Percentiles rank a stretch among this genome's conserved stretches.
These are phyloP conservation scores for Kodamaea nitidulidarum DNA, from an alignment of 805 yeast genomes.

Conservation along the genomic window DNA sequence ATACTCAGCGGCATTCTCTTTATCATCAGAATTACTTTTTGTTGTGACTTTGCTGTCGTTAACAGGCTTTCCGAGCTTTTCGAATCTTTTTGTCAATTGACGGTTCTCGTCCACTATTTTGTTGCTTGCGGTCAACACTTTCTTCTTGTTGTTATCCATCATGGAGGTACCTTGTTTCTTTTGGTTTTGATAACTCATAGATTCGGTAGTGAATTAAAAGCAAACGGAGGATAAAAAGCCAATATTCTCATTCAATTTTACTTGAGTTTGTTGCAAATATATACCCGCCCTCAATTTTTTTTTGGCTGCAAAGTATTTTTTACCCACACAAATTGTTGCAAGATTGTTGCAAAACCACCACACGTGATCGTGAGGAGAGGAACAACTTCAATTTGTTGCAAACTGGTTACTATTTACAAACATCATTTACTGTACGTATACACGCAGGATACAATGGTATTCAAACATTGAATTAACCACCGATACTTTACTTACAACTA, in stretches of 20 bases:
- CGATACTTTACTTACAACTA: not conserved
- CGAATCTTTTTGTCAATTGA: too few species aligned
- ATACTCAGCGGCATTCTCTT: too few species aligned
- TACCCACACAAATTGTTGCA: not conserved
- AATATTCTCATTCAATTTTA: not conserved
- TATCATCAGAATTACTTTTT: too few species aligned
- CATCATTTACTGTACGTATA: too few species aligned
- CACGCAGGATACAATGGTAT: too few species aligned
- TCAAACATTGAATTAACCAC: too few species aligned
- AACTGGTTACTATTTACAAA: not conserved
- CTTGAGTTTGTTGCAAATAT: not conserved
- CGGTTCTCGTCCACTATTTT: not conserved
- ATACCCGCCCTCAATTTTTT: not conserved
- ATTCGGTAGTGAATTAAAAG: not conserved
- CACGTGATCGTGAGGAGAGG: too few species aligned
- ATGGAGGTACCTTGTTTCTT: not conserved
- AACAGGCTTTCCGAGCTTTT: too few species aligned
- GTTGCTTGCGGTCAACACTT: not conserved
- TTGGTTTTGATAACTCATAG: not conserved
- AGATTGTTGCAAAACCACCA: not conserved
- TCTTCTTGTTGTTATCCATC: not conserved
- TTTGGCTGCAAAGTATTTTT: conserved; percentile 4
- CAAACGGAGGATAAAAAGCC: not conserved
- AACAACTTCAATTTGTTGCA: too few species aligned
- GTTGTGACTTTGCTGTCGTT: too few species aligned